Base-by-base conservation (phyloP, 805 yeast species). In the Candida easanensis region DNA sequence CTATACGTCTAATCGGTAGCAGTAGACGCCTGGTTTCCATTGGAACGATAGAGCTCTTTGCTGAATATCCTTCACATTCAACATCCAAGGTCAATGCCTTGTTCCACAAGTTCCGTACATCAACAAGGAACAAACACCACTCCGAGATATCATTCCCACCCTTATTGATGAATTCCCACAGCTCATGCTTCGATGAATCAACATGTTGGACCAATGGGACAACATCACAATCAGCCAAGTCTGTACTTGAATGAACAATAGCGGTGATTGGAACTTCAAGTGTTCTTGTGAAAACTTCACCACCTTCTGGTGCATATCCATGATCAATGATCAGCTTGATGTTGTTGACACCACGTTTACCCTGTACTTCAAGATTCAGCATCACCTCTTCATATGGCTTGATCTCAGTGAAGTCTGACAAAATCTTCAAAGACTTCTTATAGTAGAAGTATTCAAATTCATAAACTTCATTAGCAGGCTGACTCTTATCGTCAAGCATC, bases 41-140 rank as follows among this genome's bases (percentile, higher is more conserved):
- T 1, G 80, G 68, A 30, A 69, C 69, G 26, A 77, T 64, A 3
- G 61, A 41, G 22, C 58, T 54, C 3, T 42, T 40, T 3, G 57
- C 27, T 6, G 40, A 15, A 30, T 45, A 55, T 4, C 64, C 62
- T 15, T 62, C 62, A 46, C 66, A 69, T 2, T 52, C 50, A 10
- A 76, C 45, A 2, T 62, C 52, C 4, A 71, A 56, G 8, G 57
- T 52, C 45, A 78, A 62, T 22, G 74, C 73, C 38, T 81, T 82
- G 6, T 76, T 71, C 93, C 96, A 90, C 2, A 85, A 73, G 60
- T 93, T 91, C 50, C 88, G 74, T 44, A 93, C 63, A 59, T 93
- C 98, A 13, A 91, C 56, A 1, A 88, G 71, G 41, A 85, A 65
- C 36, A 84, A 63, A 49, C 84, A 81, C 60, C 74, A 87, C 38